A percentile compares a stretch with the other conserved stretches of the same genome.
These are phyloP conservation scores for Austropuccinia psidii DNA, from an alignment of 1,284 basidiomycete genomes.

Conservation along the genomic window DNA sequence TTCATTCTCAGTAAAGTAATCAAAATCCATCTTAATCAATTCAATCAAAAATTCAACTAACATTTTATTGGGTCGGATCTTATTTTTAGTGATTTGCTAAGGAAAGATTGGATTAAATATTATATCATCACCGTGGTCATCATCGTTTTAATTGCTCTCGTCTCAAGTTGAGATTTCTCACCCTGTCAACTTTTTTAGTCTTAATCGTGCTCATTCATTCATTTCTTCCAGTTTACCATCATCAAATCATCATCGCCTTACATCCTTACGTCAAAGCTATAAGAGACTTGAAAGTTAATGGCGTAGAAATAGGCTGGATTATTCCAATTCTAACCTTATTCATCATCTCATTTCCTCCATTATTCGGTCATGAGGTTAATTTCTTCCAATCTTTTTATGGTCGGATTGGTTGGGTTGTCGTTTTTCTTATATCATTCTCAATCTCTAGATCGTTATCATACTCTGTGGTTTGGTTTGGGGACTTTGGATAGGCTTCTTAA, in stretches of 20 bases:
- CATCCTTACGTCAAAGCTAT: neutral
- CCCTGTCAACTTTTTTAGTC: no score
- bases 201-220: neutral
- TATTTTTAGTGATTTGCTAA: neutral
- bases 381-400: neutral
- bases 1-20: neutral
- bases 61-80: neutral
- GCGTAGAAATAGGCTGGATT: conserved; percentile 42
- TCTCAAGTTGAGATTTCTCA: neutral
- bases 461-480: conserved; percentile 49
- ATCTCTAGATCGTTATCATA: conserved; percentile 43
- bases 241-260: conserved; percentile 9
- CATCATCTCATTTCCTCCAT: conserved; percentile 49
- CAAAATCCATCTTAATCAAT: neutral
- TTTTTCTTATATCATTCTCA: conserved; percentile 20
- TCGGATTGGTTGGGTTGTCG: neutral
- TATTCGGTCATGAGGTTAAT: conserved; percentile 46
- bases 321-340: conserved; percentile 47
- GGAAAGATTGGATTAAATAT: conserved; percentile 22
- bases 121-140: neutral
- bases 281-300: conserved; percentile 7
- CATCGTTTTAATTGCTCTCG: neutral
- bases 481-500: conserved; percentile 46
- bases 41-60: neutral
- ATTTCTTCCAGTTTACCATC: conserved; percentile 7